Base-by-base conservation (phyloP, 106 monocot species). In the Cymbidium sinense region DNA sequence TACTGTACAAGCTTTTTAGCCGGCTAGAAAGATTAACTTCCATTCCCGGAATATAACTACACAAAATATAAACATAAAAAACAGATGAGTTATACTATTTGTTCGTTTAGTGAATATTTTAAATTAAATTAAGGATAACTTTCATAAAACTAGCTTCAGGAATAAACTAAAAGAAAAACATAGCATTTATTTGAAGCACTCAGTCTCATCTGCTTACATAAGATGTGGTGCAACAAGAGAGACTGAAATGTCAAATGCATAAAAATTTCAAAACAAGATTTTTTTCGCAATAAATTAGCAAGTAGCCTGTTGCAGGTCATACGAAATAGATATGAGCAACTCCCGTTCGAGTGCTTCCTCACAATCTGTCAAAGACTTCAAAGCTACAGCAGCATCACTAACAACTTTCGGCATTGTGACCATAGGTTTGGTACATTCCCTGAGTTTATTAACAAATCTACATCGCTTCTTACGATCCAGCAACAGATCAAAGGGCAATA, bases 41-140 rank as follows among this genome's bases (percentile, higher is more conserved):
- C 96, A 96, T 93, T 77, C 96, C 96, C 23, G 96, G 96, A 73
- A 96, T 96, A 80, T 96, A 96, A 70, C 96, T 96, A 88, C 61
- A 61, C 0, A 61, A 27, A 61, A 61, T 7, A 61, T 23, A 61
- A 61, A 7, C 2, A 47, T 2, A 47, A 2, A 54, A 25, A 61
- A 25, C 61, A 61, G 61, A 23, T n/a, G 61, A 27, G 61, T 61
- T 61, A 61, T 27, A 7, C 25, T 9, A 27, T 27, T 61, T 61
- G 61, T 61, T 61, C 25, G 5, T 61, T 61, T 61, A 25, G 5
- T 27, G 27, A 27, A 61, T 61, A 27, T 61, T 25, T 61, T 61
- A 13, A 23, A 47, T 12, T 47, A 47, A 61, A 61, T 61, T n/a
- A 5, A 61, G 10, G n/a, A 61, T 61, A 25, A 47, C 27, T 61